phyloP scores from a whole-genome alignment of 176 grass and related monocot genomes.

The Raddia guianensis region DNA sequence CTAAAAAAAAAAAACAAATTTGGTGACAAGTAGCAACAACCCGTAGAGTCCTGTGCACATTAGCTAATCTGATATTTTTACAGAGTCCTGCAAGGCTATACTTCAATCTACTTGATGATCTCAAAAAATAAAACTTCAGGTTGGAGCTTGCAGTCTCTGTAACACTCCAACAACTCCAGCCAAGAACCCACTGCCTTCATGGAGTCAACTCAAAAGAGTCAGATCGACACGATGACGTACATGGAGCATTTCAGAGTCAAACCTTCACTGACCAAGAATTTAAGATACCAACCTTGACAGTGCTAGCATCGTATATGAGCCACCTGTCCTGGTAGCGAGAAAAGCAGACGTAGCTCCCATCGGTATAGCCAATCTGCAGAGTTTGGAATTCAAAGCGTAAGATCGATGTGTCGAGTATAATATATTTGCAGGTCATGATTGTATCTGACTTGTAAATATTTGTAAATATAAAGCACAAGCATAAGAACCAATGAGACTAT shows the following conservation, averaged over 20 bases:
- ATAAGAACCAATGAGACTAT: constrained; percentile 1
- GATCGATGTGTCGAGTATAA: too few species aligned
- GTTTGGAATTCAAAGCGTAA: constrained; percentile 9
- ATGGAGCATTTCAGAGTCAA: not conserved
- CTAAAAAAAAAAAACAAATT: too few species aligned
- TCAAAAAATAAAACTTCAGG: constrained; percentile 36
- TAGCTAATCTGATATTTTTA: not conserved
- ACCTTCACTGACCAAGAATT: not conserved
- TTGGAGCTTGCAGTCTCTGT: constrained; percentile 24
- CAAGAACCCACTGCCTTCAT: constrained; percentile 22
- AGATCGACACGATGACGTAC: not conserved
- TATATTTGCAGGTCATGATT: not conserved
- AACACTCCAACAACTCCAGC: constrained; percentile 31
- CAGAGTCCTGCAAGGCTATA: constrained; percentile 7
- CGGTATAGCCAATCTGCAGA: constrained; percentile 24
- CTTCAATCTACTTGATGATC: constrained; percentile 24
- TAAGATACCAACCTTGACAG: constrained; percentile 5
- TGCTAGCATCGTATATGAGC: not conserved
- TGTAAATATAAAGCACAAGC: too few species aligned
- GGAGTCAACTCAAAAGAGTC: not conserved
- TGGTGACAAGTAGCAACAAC: too few species aligned
- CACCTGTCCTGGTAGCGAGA: too few species aligned
- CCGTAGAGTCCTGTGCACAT: too few species aligned
- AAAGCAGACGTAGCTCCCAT: constrained; percentile 18
- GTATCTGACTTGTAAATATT: not conserved